These are phyloP conservation scores for Fusarium sp. DNA, from an alignment of 2,329 filamentous ascomycete species.

Conservation along the genomic window DNA sequence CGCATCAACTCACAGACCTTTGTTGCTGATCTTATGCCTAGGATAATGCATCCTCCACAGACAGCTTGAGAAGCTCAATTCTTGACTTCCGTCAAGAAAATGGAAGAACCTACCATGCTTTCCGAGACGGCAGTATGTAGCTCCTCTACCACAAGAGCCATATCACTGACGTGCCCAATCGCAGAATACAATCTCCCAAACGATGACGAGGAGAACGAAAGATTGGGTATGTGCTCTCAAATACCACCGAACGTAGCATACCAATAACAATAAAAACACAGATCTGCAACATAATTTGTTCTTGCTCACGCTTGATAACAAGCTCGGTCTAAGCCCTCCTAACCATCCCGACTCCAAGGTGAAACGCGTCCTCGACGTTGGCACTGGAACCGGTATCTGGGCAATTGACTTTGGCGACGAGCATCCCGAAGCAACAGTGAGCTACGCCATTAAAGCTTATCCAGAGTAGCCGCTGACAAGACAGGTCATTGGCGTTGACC, in stretches of 20 bases:
- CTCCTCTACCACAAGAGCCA: accelerated
- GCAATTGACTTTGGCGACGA: constrained; percentile 18
- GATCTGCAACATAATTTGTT: constrained; percentile 18
- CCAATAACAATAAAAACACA: background rate
- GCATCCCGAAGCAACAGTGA: background rate
- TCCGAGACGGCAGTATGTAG: constrained; percentile 7
- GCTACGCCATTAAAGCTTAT: background rate
- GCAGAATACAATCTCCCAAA: constrained; percentile 18
- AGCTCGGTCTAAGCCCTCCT: constrained; percentile 10
- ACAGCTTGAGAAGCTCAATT: constrained; percentile 16
- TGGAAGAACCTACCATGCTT: constrained; percentile 18
- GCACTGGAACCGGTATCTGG: constrained; percentile 18
- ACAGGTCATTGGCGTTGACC: constrained; percentile 15
- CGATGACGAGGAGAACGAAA: constrained; percentile 7
- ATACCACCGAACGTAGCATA: background rate
- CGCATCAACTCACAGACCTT: too few relatives aligned
- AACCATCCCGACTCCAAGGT: background rate
- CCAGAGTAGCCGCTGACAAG: background rate
- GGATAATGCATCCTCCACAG: constrained; percentile 11
- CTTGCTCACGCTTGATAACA: constrained; percentile 6
- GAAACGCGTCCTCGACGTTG: constrained; percentile 13
- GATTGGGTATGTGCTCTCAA: background rate
- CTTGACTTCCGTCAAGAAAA: constrained; percentile 11
- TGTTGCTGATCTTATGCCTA: background rate
- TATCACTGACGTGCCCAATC: background rate